A percentile compares a stretch with the other conserved stretches of the same genome.
Evolutionary conservation across 2,329 filamentous ascomycete species (phyloP).

Genomic region (Metarhizium rileyi): DNA sequence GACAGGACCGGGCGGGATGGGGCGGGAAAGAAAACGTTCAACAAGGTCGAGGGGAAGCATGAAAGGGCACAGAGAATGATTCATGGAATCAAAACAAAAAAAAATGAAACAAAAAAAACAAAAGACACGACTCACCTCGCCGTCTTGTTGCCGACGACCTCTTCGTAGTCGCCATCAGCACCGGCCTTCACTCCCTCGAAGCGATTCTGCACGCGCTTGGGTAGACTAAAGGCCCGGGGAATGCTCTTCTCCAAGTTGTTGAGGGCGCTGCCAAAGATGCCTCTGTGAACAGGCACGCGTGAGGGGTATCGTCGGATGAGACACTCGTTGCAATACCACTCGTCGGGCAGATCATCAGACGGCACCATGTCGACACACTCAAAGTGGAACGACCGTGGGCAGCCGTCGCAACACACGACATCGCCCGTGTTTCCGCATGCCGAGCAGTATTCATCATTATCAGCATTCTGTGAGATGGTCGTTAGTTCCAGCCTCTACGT

Average conservation of each 20-base stretch:
- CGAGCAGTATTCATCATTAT: constrained; percentile 86
- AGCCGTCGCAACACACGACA: constrained; percentile 89
- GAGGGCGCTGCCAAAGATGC: constrained; percentile 53
- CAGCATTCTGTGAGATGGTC: constrained; percentile 26
- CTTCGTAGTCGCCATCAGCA: constrained; percentile 71
- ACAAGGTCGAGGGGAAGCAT: no score
- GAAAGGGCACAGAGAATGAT: neutral
- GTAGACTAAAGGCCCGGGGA: constrained; percentile 63
- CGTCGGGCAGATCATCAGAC: constrained; percentile 55
- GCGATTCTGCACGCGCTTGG: constrained; percentile 58
- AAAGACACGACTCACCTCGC: constrained; percentile 46
- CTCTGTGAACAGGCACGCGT: constrained; percentile 37
- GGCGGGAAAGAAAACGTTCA: no score
- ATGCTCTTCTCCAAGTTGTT: constrained; percentile 58
- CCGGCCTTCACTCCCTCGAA: constrained; percentile 75
- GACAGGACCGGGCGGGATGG: no score
- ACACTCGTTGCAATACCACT: constrained; percentile 80
- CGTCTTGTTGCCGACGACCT: constrained; percentile 49
- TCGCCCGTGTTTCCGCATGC: constrained; percentile 77
- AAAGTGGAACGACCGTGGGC: constrained; percentile 83
- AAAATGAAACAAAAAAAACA: neutral
- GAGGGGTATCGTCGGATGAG: constrained; percentile 39
- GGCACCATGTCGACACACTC: constrained; percentile 77
- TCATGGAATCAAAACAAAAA: neutral
- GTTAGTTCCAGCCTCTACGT: no score